A percentile compares a stretch with the other conserved stretches of the same genome.
Evolutionary conservation across 1,139 yeast genomes (phyloP).

Genomic region (Blastobotrys ciferrii): DNA sequence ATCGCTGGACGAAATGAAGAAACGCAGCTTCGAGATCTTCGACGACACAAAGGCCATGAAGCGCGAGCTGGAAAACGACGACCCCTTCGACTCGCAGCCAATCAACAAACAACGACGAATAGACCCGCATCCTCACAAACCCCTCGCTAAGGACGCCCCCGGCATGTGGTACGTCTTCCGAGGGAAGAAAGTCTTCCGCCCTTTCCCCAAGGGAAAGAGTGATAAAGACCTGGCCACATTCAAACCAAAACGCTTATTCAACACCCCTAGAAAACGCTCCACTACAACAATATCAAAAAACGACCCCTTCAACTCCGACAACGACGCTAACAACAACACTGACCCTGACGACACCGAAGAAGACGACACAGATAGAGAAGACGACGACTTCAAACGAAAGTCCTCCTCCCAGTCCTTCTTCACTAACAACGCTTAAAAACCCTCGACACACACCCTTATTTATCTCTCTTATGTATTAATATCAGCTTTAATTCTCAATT

Average conservation of each 20-base stretch:
- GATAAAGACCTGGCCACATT: conserved; percentile 20
- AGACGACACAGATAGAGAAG: conserved; percentile 30
- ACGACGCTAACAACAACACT: background rate
- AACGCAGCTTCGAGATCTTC: conserved; percentile 21
- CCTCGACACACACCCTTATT: background rate
- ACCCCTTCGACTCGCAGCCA: conserved; percentile 16
- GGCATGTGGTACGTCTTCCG: conserved; percentile 43
- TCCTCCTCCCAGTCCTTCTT: conserved; percentile 1
- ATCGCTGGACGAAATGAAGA: conserved; percentile 11
- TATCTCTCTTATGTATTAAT: too few relatives aligned
- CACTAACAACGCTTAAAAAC: too few relatives aligned
- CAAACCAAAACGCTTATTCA: conserved; percentile 29
- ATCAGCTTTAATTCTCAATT: conserved; percentile 2
- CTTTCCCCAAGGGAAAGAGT: conserved; percentile 32
- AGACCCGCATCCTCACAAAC: conserved; percentile 23
- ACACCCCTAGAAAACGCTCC: conserved; percentile 10
- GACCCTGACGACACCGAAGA: conserved; percentile 20
- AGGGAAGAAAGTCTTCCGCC: conserved; percentile 40
- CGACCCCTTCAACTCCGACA: conserved; percentile 4
- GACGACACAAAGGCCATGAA: conserved; percentile 26
- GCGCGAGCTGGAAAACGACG: conserved; percentile 23
- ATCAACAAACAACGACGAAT: conserved; percentile 6
- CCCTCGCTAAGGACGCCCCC: conserved; percentile 26
- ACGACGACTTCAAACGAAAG: conserved; percentile 12
- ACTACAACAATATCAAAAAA: background rate